These are phyloP conservation scores for Backusella morwellensis DNA, from an alignment of 192 early-diverging fungal species.

Conservation along the genomic window DNA sequence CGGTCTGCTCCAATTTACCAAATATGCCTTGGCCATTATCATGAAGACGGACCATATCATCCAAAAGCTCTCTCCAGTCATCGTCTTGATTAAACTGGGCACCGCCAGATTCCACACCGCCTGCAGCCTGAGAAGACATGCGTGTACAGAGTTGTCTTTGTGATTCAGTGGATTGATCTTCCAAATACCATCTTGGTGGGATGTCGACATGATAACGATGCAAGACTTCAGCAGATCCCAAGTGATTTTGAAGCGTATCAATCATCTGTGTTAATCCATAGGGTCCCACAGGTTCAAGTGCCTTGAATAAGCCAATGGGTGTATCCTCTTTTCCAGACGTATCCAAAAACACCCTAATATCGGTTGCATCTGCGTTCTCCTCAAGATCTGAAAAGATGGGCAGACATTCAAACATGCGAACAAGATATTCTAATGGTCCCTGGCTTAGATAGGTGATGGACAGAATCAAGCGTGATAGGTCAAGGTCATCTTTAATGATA, in stretches of 20 bases:
- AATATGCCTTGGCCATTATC: slow-evolving; percentile 52
- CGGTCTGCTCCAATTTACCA: slow-evolving; percentile 45
- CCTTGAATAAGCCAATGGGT: slow-evolving; percentile 29
- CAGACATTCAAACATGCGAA: slow-evolving; percentile 53
- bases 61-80: slow-evolving; percentile 62
- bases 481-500: slow-evolving; percentile 50
- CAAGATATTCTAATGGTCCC: slow-evolving; percentile 43
- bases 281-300: slow-evolving; percentile 24
- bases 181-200: slow-evolving; percentile 57
- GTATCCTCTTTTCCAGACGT: slow-evolving; percentile 12
- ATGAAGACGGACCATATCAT: slow-evolving; percentile 60
- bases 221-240: slow-evolving; percentile 60
- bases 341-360: slow-evolving; percentile 7
- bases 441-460: slow-evolving; percentile 49
- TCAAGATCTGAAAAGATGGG: slow-evolving; percentile 48
- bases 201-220: slow-evolving; percentile 55
- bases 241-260: slow-evolving; percentile 56
- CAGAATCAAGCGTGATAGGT: slow-evolving; percentile 47
- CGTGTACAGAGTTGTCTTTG: slow-evolving; percentile 61
- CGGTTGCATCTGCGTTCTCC: background rate
- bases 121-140: slow-evolving; percentile 52
- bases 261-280: slow-evolving; percentile 44
- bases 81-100: slow-evolving; percentile 58
- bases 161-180: slow-evolving; percentile 42
- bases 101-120: slow-evolving; percentile 49